phyloP scores from a whole-genome alignment of 352 stramenopile species.

The Phytophthora sojae region DNA sequence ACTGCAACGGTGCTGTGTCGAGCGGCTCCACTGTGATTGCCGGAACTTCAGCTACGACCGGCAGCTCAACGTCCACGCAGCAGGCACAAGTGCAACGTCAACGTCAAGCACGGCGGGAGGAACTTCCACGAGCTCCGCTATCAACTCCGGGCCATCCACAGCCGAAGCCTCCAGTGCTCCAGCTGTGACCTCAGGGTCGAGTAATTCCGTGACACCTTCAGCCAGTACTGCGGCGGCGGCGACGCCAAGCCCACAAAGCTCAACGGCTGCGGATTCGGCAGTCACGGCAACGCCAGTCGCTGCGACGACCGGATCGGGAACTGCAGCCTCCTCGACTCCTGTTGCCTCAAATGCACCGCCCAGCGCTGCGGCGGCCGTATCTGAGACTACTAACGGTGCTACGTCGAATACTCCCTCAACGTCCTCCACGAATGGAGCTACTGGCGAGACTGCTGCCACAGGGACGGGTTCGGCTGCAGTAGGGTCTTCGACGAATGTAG shows the following conservation, averaged over 20 bases:
- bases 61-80: constrained; percentile 1
- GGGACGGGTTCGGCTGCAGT: background rate
- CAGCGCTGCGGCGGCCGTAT: background rate
- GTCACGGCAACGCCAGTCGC: background rate
- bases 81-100: background rate
- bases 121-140: background rate
- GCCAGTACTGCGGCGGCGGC: background rate
- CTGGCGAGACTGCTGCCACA: background rate
- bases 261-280: constrained; percentile 1
- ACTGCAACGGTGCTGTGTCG: constrained; percentile 20
- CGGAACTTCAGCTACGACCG: constrained; percentile 6
- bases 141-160: background rate
- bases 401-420: background rate
- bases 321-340: constrained; percentile 3
- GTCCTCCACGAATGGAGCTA: background rate
- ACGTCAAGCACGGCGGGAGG: background rate
- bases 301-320: background rate
- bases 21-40: constrained; percentile 22
- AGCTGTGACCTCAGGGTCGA: background rate
- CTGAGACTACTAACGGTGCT: background rate
- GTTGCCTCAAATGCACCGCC: background rate
- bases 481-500: background rate
- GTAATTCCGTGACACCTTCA: background rate
- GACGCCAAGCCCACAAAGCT: constrained; percentile 6
- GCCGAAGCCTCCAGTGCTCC: background rate